Evolutionary conservation across 352 stramenopile species (phyloP).

Genomic region (Pythium scleroteichum): DNA sequence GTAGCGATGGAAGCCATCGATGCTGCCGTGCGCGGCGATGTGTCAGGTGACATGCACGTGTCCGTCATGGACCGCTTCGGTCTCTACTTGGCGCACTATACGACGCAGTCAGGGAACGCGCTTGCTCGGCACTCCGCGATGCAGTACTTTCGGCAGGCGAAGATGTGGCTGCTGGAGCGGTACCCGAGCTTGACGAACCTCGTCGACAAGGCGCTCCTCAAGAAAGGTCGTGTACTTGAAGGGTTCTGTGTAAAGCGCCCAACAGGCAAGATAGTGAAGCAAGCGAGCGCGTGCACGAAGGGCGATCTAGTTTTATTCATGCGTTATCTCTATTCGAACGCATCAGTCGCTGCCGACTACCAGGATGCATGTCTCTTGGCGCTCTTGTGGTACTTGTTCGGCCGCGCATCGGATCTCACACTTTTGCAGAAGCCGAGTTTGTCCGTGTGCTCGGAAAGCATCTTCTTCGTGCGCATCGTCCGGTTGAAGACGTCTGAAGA

Average conservation of each 20-base stretch:
- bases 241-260: conserved; percentile 11
- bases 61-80: too few relatives aligned
- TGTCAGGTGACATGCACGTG: too few relatives aligned
- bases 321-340: conserved; percentile 28
- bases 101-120: too few relatives aligned
- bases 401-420: conserved; percentile 28
- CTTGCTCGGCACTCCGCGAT: not conserved
- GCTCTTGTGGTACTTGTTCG: conserved; percentile 42
- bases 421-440: conserved; percentile 32
- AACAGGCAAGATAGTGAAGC: conserved; percentile 28
- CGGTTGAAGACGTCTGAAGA: conserved; percentile 34
- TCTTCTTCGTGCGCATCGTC: conserved; percentile 33
- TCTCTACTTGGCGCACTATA: too few relatives aligned
- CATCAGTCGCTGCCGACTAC: conserved; percentile 24
- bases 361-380: conserved; percentile 34
- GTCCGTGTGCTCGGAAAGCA: conserved; percentile 14
- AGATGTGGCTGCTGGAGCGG: conserved; percentile 5
- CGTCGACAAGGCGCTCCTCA: conserved; percentile 5
- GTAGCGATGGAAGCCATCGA: too few relatives aligned
- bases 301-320: conserved; percentile 21
- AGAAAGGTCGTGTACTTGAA: conserved; percentile 10
- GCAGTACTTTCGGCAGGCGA: conserved; percentile 14
- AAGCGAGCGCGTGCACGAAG: conserved; percentile 37
- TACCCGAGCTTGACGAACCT: not conserved
- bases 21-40: too few relatives aligned